phyloP scores from a whole-genome alignment of 2,329 filamentous ascomycete genomes.

The Pseudocercospora eumusae region DNA sequence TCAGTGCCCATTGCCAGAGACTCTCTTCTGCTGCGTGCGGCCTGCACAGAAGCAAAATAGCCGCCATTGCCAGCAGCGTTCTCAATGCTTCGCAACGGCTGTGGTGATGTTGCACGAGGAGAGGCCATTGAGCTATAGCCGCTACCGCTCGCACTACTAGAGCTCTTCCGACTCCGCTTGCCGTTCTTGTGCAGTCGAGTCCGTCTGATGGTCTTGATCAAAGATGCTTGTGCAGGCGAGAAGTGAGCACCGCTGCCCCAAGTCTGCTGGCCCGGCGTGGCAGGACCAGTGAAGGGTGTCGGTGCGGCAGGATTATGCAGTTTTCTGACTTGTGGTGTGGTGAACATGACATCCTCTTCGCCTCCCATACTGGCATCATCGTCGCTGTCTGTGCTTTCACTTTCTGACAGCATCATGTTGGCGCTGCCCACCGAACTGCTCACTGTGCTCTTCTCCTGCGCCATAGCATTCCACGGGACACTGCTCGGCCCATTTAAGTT shows the following conservation, averaged over 20 bases:
- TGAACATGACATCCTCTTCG: slow-evolving; percentile 71
- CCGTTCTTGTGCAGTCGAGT: slow-evolving; percentile 55
- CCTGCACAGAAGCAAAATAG: slow-evolving; percentile 36
- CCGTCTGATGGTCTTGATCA: slow-evolving; percentile 79
- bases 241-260: slow-evolving; percentile 36
- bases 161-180: slow-evolving; percentile 63
- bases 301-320: slow-evolving; percentile 52
- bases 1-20: slow-evolving; percentile 90
- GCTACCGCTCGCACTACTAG: slow-evolving; percentile 63
- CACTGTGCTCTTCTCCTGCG: slow-evolving; percentile 67
- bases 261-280: slow-evolving; percentile 50
- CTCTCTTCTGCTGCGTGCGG: slow-evolving; percentile 65
- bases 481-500: slow-evolving; percentile 45
- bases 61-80: slow-evolving; percentile 47
- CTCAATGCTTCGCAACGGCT: slow-evolving; percentile 60
- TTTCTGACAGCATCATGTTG: slow-evolving; percentile 76
- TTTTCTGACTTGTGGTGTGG: slow-evolving; percentile 76
- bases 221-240: slow-evolving; percentile 41
- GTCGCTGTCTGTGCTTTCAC: slow-evolving; percentile 69
- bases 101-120: slow-evolving; percentile 75
- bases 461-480: slow-evolving; percentile 30
- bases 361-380: slow-evolving; percentile 52
- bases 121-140: slow-evolving; percentile 68
- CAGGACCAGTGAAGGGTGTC: slow-evolving; percentile 44
- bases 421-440: slow-evolving; percentile 82